A percentile compares a stretch with the other conserved stretches of the same genome.
Evolutionary conservation across 495 filamentous ascomycete genomes (phyloP).

Genomic region (Tuber magnatum): DNA sequence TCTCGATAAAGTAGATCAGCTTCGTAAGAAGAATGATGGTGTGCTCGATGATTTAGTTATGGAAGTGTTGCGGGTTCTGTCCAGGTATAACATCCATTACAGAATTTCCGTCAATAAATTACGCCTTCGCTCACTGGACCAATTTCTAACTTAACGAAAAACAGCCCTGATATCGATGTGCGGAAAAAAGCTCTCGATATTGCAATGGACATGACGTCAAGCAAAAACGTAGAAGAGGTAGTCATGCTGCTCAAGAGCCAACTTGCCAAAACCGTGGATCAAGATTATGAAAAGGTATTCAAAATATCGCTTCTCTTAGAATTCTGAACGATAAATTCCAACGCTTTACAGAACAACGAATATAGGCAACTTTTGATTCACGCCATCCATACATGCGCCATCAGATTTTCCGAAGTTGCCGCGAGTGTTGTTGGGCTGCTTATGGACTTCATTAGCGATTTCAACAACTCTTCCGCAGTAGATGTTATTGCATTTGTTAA

Average conservation of each 20-base stretch:
- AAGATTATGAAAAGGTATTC: slow-evolving; percentile 87
- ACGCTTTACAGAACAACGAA: slow-evolving; percentile 65
- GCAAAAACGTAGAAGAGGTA: slow-evolving; percentile 98
- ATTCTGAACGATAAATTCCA: slow-evolving; percentile 23
- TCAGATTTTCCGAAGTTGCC: slow-evolving; percentile 97
- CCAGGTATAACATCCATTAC: slow-evolving; percentile 42
- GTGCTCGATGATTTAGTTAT: slow-evolving; percentile 93
- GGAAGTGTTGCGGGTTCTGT: slow-evolving; percentile 94
- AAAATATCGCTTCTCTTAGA: slow-evolving; percentile 12
- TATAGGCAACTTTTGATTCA: slow-evolving; percentile 94
- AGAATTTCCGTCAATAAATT: slow-evolving; percentile 7
- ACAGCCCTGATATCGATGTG: slow-evolving; percentile 90
- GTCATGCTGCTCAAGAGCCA: slow-evolving; percentile 95
- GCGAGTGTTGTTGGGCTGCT: slow-evolving; percentile 91
- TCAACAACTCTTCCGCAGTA: slow-evolving; percentile 92
- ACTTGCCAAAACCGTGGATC: slow-evolving; percentile 92
- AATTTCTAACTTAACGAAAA: slow-evolving; percentile 2
- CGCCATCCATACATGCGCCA: slow-evolving; percentile 94
- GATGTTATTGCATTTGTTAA: slow-evolving; percentile 99
- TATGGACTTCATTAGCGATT: slow-evolving; percentile 99
- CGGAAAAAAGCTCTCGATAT: slow-evolving; percentile 85
- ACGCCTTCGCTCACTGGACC: slow-evolving; percentile 3
- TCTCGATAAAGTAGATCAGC: slow-evolving; percentile 83
- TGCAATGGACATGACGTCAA: slow-evolving; percentile 94
- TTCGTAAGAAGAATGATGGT: slow-evolving; percentile 86